phyloP scores from a whole-genome alignment of 768 basidiomycete species.

The Lactarius indigo region DNA sequence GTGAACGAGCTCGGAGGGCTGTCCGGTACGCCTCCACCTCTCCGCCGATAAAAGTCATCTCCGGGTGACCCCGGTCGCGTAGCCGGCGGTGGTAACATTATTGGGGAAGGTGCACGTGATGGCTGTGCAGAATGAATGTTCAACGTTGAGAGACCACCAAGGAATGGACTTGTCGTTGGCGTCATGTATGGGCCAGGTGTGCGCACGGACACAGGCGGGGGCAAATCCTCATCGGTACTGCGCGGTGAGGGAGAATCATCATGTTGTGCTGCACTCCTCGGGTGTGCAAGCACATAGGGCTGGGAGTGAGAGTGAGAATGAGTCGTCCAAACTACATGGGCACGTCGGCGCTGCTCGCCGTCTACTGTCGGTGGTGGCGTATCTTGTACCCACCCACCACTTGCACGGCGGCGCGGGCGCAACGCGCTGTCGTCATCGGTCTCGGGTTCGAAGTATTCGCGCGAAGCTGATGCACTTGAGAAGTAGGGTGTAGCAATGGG shows the following conservation, averaged over 20 bases:
- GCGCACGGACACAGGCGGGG: constrained; percentile 31
- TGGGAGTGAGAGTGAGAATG: constrained; percentile 31
- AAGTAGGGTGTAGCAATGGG: constrained; percentile 22
- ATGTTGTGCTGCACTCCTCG: constrained; percentile 10
- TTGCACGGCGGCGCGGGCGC: constrained; percentile 32
- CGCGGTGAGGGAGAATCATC: constrained; percentile 69
- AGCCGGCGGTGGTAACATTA: constrained; percentile 55
- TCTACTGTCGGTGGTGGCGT: constrained; percentile 31
- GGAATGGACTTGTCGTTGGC: constrained; percentile 76
- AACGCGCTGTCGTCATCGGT: constrained; percentile 42
- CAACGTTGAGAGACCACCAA: constrained; percentile 71
- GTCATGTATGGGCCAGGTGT: constrained; percentile 39
- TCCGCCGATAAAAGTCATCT: constrained; percentile 29
- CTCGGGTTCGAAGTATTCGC: constrained; percentile 28
- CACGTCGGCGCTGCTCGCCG: constrained; percentile 32
- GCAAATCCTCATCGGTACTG: constrained; percentile 60
- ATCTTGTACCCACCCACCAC: constrained; percentile 27
- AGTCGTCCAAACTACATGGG: constrained; percentile 8
- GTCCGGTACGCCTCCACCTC: constrained; percentile 34
- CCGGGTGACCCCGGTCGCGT: constrained; percentile 38
- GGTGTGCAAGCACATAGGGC: constrained; percentile 15
- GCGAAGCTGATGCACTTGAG: constrained; percentile 3
- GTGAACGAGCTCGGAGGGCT: constrained; percentile 36
- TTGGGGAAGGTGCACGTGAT: constrained; percentile 69
- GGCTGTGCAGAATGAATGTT: constrained; percentile 69